Conservation (phyloP, 257 asterid genomes). For the Solanum sparsipilum region DNA sequence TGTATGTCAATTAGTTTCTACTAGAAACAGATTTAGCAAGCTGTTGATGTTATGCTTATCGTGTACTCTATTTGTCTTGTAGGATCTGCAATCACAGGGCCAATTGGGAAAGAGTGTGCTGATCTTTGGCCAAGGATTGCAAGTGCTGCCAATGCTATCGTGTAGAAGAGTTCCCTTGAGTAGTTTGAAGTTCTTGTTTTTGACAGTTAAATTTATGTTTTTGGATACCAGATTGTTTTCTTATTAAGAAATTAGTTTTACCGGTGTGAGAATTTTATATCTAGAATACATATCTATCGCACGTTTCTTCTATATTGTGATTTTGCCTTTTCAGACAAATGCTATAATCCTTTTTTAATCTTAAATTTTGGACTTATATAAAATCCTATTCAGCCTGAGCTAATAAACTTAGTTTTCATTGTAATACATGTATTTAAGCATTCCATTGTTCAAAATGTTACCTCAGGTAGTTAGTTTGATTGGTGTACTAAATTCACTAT, state of each 20-base stretch:
- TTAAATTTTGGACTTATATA: background rate
- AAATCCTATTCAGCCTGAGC: background rate
- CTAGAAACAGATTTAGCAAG: background rate
- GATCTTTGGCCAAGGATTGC: constrained; percentile 62
- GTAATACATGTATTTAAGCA: background rate
- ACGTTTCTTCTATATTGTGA: background rate
- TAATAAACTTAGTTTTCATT: background rate
- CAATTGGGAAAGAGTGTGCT: constrained; percentile 48
- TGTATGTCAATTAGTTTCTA: background rate
- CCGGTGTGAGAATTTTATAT: constrained; percentile 3
- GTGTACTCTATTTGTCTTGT: background rate
- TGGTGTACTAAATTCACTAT: background rate
- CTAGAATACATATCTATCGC: background rate
- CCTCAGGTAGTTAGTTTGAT: background rate
- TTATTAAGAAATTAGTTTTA: background rate
- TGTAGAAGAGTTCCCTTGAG: constrained; percentile 1
- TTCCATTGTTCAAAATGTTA: background rate
- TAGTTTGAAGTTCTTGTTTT: background rate
- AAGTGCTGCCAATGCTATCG: constrained; percentile 51
- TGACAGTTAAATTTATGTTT: background rate
- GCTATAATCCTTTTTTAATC: background rate
- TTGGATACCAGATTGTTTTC: background rate
- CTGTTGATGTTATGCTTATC: background rate
- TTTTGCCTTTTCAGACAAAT: background rate
- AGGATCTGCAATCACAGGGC: constrained; percentile 52